A percentile compares a stretch with the other conserved stretches of the same genome.
Conservation (phyloP, 1,284 basidiomycete species). For the Sphagnurus paluster region DNA sequence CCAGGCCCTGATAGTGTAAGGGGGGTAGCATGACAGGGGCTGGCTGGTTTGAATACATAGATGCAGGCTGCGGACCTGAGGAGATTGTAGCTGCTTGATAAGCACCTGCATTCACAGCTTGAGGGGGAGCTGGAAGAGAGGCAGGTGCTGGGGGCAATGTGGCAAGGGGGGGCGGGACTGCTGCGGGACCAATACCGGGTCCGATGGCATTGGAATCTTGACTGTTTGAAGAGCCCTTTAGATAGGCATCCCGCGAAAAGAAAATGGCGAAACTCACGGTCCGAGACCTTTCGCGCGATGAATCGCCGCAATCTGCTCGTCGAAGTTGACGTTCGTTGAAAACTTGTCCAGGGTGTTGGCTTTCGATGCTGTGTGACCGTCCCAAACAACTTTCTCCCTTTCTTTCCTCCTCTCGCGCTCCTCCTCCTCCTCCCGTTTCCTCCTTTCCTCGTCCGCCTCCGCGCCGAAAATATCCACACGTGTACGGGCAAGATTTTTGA, state of each 20-base stretch:
- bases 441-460: conserved; percentile 84
- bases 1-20: conserved; percentile 77
- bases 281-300: conserved; percentile 87
- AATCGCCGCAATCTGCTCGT: conserved; percentile 93
- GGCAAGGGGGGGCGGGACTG: conserved; percentile 64
- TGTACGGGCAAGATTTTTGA: conserved; percentile 86
- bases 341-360: conserved; percentile 87
- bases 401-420: conserved; percentile 78
- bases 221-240: conserved; percentile 33
- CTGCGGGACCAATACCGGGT: conserved; percentile 80
- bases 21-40: conserved; percentile 81
- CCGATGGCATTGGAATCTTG: conserved; percentile 77
- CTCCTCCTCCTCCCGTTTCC: conserved; percentile 84
- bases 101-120: conserved; percentile 44
- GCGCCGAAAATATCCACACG: conserved; percentile 96
- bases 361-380: conserved; percentile 92
- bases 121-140: conserved; percentile 66
- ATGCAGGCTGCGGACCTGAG: conserved; percentile 79
- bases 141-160: conserved; percentile 63
- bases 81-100: conserved; percentile 77
- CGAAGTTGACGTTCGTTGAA: conserved; percentile 87
- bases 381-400: conserved; percentile 92
- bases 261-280: conserved; percentile 51
- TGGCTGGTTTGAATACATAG: conserved; percentile 55
- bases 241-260: conserved; percentile 11